These are phyloP conservation scores for Chlamydomonas asymmetrica DNA, from an alignment of 139 green algal species.

Conservation along the genomic window DNA sequence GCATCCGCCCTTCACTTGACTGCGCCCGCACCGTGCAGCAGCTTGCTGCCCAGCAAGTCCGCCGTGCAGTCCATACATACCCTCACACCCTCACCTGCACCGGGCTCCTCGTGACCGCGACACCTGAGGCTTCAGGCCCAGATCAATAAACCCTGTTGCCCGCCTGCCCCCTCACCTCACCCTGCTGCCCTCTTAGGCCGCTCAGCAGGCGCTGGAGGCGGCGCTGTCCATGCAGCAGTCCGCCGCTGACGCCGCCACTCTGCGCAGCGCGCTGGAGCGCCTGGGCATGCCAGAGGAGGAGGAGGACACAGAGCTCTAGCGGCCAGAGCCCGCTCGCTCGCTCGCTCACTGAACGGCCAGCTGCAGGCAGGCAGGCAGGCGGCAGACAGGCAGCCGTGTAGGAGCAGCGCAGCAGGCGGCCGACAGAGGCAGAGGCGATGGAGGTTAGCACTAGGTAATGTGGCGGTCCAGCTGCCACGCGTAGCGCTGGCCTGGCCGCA, in stretches of 20 bases:
- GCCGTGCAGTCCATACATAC: neutral
- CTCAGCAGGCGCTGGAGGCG: conserved; percentile 49
- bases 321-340: no score
- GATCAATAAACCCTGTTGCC: neutral
- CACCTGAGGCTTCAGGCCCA: neutral
- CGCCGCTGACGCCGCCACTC: conserved; percentile 75
- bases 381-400: no score
- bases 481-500: no score
- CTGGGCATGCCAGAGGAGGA: conserved; percentile 71
- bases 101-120: neutral
- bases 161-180: neutral
- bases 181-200: neutral
- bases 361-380: no score
- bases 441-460: no score
- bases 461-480: no score
- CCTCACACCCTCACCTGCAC: neutral
- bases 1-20: neutral
- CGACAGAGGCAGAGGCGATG: no score
- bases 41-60: neutral
- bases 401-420: no score
- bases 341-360: no score
- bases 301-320: conserved; percentile 76
- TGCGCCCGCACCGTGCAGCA: neutral
- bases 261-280: conserved; percentile 90
- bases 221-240: conserved; percentile 75